A percentile compares a stretch with the other conserved stretches of the same genome.
Conservation (phyloP, 1,284 basidiomycete species). For the Rhodotorula sp. region DNA sequence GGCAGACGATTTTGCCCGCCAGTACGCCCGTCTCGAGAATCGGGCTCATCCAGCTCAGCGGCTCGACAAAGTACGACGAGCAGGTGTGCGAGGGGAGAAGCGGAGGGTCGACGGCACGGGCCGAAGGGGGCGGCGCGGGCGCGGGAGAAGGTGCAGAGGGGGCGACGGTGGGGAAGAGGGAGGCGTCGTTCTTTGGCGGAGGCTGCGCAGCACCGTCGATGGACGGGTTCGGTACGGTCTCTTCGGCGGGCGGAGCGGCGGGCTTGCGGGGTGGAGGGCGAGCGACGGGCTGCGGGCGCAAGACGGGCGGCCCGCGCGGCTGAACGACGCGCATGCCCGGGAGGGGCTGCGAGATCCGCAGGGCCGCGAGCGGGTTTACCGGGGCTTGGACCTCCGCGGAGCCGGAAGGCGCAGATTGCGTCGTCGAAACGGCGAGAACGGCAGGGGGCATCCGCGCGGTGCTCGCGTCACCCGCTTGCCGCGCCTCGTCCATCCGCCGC, state of each 20-base stretch:
- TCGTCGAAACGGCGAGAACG: background rate
- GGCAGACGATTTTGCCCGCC: slow-evolving; percentile 85
- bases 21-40: slow-evolving; percentile 72
- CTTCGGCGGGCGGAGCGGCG: background rate
- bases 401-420: background rate
- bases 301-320: slow-evolving; percentile 9
- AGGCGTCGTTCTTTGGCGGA: background rate
- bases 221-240: background rate
- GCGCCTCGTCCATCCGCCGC: slow-evolving; percentile 27
- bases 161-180: background rate
- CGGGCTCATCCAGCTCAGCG: slow-evolving; percentile 91
- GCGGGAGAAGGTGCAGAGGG: background rate
- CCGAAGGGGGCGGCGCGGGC: background rate
- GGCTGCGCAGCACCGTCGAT: background rate
- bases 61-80: slow-evolving; percentile 94
- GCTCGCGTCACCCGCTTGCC: background rate
- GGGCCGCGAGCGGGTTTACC: slow-evolving; percentile 25
- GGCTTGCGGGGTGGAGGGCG: background rate
- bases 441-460: background rate
- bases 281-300: slow-evolving; percentile 11
- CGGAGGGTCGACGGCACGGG: slow-evolving; percentile 8
- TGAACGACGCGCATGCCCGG: slow-evolving; percentile 18
- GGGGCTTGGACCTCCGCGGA: background rate
- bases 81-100: slow-evolving; percentile 38
- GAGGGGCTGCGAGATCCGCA: slow-evolving; percentile 25